Evolutionary conservation across 2,329 filamentous ascomycete genomes (phyloP), one percentile per base, ranked within the genome.

Genomic region (Pseudogymnoascus sp.): DNA sequence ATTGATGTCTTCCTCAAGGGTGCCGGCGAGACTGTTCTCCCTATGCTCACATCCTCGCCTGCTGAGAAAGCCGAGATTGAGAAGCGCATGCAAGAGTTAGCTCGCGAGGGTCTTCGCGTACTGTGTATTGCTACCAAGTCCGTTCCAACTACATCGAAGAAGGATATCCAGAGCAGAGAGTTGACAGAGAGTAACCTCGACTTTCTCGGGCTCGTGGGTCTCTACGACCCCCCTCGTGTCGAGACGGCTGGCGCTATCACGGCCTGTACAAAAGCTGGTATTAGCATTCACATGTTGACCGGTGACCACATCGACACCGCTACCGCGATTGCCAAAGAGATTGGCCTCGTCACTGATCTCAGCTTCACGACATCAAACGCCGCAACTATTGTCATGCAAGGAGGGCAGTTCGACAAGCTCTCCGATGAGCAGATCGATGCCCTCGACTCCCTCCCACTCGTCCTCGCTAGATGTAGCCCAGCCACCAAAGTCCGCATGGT

Each of bases 401-500:
- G 84, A 4, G 74, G 80, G 35, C 78, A 83, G 41, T 88, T 89
- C 68, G 86, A 86, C 66, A 77, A 77, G 37, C 76, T 89, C 22
- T 80, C 76, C 3, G 81, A 89, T 50, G 78, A 77, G 1, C 76
- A 89, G 67, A 80, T 90, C 47, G 87, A 90, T 66, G 74, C 73
- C 2, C 72, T 90, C 20, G 79, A 82, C 0, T 74, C 77, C 3
- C 75, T 90, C 1, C 87, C 87, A 0, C 75, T 89, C 6, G 87
- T 90, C 2, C 79, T 90, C 54, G 87, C 87, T 62, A 79, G 87
- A 38, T 90, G 86, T 70, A 86, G 84, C 47, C 87, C 87, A 1
- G 76, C 83, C 61, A 89, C 86, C 35, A 90, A 90, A 72, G 86
- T 89, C n/a, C 80, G 86, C 64, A 87, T 90, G 81, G 86, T 90